Evolutionary conservation across 78 protist species (phyloP).

Genomic region (Dictyostelium discoideum): DNA sequence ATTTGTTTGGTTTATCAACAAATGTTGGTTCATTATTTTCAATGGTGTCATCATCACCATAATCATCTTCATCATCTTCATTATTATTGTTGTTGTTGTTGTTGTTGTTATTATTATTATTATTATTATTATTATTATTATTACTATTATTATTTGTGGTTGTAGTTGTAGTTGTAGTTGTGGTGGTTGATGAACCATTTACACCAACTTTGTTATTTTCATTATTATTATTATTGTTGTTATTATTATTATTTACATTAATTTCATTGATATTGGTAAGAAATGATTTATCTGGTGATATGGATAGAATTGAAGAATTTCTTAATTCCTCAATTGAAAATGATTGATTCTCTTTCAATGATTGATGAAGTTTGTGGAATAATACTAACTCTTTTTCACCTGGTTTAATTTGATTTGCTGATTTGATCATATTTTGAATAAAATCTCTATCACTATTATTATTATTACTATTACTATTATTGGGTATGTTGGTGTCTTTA

Average conservation of each 20-base stretch:
- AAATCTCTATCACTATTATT: neutral
- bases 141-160: too few species aligned
- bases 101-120: too few species aligned
- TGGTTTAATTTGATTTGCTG: neutral
- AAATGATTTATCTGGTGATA: slow-evolving; percentile 23
- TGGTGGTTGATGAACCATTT: neutral
- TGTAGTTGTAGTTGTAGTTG: neutral
- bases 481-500: too few species aligned
- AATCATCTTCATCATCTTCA: neutral
- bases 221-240: neutral
- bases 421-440: neutral
- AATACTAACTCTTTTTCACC: slow-evolving; percentile 4
- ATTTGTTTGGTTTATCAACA: neutral
- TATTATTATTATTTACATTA: neutral
- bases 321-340: neutral
- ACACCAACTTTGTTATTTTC: neutral
- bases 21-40: neutral
- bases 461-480: neutral
- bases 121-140: neutral
- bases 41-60: neutral
- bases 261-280: neutral
- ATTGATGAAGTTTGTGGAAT: slow-evolving; percentile 12
- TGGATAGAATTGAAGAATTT: neutral
- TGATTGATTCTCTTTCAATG: slow-evolving; percentile 1
- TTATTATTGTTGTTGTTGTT: too few species aligned